Percentiles rank a stretch among this genome's conserved stretches.
Evolutionary conservation across 306 rosid genomes (phyloP).

Genomic region (Pyrus pyrifolia): DNA sequence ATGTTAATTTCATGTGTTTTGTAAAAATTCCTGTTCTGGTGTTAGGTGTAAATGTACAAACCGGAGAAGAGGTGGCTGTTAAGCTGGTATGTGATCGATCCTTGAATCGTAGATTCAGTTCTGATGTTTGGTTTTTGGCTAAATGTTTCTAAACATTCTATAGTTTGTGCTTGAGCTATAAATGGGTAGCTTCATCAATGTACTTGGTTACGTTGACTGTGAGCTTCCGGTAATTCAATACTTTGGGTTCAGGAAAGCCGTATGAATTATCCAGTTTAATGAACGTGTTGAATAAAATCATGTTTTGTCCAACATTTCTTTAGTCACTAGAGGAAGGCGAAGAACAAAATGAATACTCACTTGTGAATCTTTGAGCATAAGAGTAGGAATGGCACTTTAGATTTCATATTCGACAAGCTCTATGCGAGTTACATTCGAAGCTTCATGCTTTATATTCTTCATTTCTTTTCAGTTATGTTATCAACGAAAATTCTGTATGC

Average conservation of each 20-base stretch:
- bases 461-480: neutral
- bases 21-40: conserved; percentile 16
- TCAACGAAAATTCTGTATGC: neutral
- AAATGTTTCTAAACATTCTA: neutral
- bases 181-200: neutral
- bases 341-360: neutral
- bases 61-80: conserved; percentile 98
- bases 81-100: conserved; percentile 73
- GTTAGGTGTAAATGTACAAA: conserved; percentile 80
- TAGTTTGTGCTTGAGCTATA: neutral
- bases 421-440: neutral
- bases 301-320: neutral
- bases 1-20: neutral
- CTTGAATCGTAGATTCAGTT: neutral
- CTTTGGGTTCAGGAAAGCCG: neutral
- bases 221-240: neutral
- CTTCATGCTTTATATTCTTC: neutral
- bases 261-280: neutral
- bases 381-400: neutral
- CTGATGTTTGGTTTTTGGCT: conserved; percentile 9
- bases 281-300: no score
- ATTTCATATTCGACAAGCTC: neutral
- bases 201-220: neutral
- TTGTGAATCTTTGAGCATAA: neutral
- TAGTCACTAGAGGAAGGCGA: neutral